phyloP scores from a whole-genome alignment of 2,329 filamentous ascomycete genomes.

The Lithohypha guttulata region DNA sequence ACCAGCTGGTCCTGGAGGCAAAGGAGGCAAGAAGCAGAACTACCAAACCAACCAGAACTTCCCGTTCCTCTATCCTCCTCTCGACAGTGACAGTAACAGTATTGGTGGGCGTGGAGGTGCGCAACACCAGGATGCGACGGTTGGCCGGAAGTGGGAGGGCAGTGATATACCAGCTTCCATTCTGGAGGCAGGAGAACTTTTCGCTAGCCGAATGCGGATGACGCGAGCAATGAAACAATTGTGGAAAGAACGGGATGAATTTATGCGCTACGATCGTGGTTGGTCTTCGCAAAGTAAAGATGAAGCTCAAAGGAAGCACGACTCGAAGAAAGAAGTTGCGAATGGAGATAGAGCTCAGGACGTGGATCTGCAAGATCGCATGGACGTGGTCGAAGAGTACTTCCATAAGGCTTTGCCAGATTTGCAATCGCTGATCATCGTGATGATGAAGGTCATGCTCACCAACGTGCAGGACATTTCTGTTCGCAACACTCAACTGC shows the following conservation, averaged over 20 bases:
- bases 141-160: constrained; percentile 84
- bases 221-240: constrained; percentile 83
- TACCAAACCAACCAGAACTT: constrained; percentile 99
- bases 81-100: constrained; percentile 79
- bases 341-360: constrained; percentile 34
- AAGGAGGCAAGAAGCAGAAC: constrained; percentile 95
- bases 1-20: constrained; percentile 69
- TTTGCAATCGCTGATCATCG: constrained; percentile 84
- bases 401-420: constrained; percentile 73
- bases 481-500: constrained; percentile 32
- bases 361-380: constrained; percentile 50
- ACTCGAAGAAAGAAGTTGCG: constrained; percentile 33
- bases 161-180: constrained; percentile 90
- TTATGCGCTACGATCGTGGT: constrained; percentile 83
- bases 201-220: constrained; percentile 81
- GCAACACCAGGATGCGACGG: constrained; percentile 65
- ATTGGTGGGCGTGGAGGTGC: constrained; percentile 81
- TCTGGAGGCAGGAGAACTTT: constrained; percentile 84
- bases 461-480: constrained; percentile 80
- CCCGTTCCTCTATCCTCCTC: constrained; percentile 89
- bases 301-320: constrained; percentile 22
- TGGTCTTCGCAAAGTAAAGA: constrained; percentile 41
- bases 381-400: constrained; percentile 67
- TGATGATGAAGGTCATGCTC: constrained; percentile 78
- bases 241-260: constrained; percentile 87